These are phyloP conservation scores for Suhomyces wounanorum DNA, from an alignment of 1,139 yeast genomes.

Conservation along the genomic window DNA sequence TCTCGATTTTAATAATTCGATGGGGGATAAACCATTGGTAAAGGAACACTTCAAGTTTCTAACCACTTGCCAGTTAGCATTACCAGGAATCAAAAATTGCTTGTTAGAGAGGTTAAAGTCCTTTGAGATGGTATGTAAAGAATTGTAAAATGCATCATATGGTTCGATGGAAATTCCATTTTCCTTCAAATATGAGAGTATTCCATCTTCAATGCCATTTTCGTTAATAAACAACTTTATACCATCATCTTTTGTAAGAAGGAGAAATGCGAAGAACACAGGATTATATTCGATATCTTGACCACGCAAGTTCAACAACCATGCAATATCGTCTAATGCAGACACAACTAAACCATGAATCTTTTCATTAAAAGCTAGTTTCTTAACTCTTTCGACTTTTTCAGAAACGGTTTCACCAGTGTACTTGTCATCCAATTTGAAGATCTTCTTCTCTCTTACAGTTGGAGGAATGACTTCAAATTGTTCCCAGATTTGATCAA, in stretches of 20 bases:
- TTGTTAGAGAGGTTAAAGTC: slow-evolving; percentile 40
- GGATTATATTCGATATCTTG: slow-evolving; percentile 86
- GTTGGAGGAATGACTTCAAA: slow-evolving; percentile 53
- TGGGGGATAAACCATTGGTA: slow-evolving; percentile 54
- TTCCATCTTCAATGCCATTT: slow-evolving; percentile 19
- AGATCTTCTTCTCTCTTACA: slow-evolving; percentile 41
- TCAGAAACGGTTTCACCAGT: slow-evolving; percentile 50
- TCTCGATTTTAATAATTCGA: slow-evolving; percentile 74
- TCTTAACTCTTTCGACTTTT: slow-evolving; percentile 49
- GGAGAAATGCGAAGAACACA: slow-evolving; percentile 79
- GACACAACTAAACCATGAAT: slow-evolving; percentile 57
- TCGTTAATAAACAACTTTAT: slow-evolving; percentile 63
- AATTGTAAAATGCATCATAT: slow-evolving; percentile 59
- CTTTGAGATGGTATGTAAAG: slow-evolving; percentile 46
- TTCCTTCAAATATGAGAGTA: slow-evolving; percentile 28
- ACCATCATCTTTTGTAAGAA: slow-evolving; percentile 51
- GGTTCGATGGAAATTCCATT: slow-evolving; percentile 50
- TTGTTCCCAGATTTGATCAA: slow-evolving; percentile 73
- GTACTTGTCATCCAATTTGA: slow-evolving; percentile 44
- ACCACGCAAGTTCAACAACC: slow-evolving; percentile 90
- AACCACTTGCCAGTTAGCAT: slow-evolving; percentile 81
- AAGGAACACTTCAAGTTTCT: slow-evolving; percentile 47
- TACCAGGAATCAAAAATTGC: slow-evolving; percentile 61
- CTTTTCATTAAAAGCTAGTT: slow-evolving; percentile 42
- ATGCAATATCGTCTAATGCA: slow-evolving; percentile 88